Conservation (phyloP, 179 eudicot species). For the Drosera spatulata region DNA sequence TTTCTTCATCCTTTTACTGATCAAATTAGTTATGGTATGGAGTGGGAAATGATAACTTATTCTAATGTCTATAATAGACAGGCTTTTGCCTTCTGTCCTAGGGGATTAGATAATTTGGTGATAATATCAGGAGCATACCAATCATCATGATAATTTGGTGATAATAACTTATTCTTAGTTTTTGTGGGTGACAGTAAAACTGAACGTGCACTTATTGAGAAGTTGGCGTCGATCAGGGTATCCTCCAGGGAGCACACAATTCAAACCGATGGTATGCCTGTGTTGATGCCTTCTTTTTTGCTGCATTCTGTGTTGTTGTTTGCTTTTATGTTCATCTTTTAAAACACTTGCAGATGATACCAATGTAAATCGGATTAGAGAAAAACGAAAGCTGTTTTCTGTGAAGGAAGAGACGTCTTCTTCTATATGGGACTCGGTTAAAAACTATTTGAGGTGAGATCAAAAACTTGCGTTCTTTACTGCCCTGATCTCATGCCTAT, state of each 20-base stretch:
- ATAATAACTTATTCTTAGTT: too few relatives aligned
- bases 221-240: conserved; percentile 50
- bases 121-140: too few relatives aligned
- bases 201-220: conserved; percentile 51
- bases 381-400: conserved; percentile 14
- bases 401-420: conserved; percentile 16
- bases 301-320: conserved; percentile 3
- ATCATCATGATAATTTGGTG: too few relatives aligned
- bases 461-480: conserved; percentile 3
- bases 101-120: too few relatives aligned
- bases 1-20: too few relatives aligned
- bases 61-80: too few relatives aligned
- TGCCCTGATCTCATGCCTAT: too few relatives aligned
- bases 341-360: conserved; percentile 14
- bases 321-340: conserved; percentile 5
- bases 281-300: conserved; percentile 1
- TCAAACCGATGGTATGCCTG: conserved; percentile 23
- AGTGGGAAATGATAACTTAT: too few relatives aligned
- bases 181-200: conserved; percentile 31
- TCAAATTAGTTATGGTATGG: too few relatives aligned
- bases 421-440: conserved; percentile 37
- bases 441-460: conserved; percentile 33
- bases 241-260: conserved; percentile 13
- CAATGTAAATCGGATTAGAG: conserved; percentile 9
- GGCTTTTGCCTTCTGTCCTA: too few relatives aligned